These are phyloP conservation scores for Mucor lusitanicus DNA, from an alignment of 371 early-diverging fungal genomes.

Conservation along the genomic window DNA sequence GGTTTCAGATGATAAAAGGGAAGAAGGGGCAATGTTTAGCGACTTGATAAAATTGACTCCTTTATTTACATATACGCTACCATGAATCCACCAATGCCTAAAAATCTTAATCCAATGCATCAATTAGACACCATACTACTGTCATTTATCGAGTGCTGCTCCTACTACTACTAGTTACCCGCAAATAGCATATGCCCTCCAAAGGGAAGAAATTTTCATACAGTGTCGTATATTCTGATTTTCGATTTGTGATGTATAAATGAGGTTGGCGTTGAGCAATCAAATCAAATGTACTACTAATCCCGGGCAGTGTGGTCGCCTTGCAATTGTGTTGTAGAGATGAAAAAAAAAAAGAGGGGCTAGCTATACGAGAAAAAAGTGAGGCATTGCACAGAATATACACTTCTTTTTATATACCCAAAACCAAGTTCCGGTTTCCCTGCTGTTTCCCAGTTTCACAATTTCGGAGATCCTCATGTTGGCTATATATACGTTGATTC, in stretches of 20 bases:
- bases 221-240: neutral
- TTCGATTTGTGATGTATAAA: neutral
- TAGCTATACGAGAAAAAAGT: neutral
- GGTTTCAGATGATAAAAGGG: neutral
- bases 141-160: neutral
- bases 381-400: neutral
- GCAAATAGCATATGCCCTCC: slow-evolving; percentile 21
- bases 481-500: neutral
- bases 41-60: neutral
- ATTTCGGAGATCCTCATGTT: neutral
- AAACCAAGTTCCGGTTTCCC: neutral
- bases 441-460: neutral
- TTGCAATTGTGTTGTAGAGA: too few species aligned
- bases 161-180: slow-evolving; percentile 8
- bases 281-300: neutral
- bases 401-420: neutral
- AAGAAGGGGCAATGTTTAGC: neutral
- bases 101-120: slow-evolving; percentile 21
- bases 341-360: neutral
- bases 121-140: too few species aligned
- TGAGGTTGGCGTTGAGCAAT: neutral
- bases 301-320: neutral
- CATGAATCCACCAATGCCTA: slow-evolving; percentile 51
- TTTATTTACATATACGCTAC: slow-evolving; percentile 14
- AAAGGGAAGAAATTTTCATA: slow-evolving; percentile 4